Base-by-base conservation (phyloP, 2,329 filamentous ascomycete genomes). In the Sarocladium oryzae region DNA sequence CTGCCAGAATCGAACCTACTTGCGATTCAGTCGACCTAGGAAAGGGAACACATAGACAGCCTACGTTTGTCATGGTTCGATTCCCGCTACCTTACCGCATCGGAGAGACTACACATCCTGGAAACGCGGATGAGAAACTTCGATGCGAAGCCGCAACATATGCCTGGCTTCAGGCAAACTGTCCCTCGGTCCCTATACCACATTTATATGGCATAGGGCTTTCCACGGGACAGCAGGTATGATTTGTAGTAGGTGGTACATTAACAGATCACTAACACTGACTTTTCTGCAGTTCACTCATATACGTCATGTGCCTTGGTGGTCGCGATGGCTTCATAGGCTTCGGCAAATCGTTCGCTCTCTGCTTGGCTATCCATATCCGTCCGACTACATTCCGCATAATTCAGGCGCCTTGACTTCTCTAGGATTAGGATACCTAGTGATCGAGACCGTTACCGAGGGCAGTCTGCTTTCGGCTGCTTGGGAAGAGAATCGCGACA, bases 71-170 rank as follows among this genome's bases (percentile, higher is more conserved):
- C 24, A 53, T 62, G 9, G 53, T 66, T 36, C 59, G 63, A 18
- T 61, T 65, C 48, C 60, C 67, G 48, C 53, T 68, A 53, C 64
- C 64, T 21, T 64, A 64, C 54, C 66, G 66, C 49, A 56, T 69
- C 4, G 70, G 69, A 9, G 71, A 73, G 51, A 52, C 50, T 13
- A 53, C 43, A 20, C 53, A 61, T 51, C 68, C 68, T 11, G 71
- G 69, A 15, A 73, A 68, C 51, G 63, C 61, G 15, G 68, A 75
- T 35, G 69, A 74, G 56, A 73, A 74, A 59, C 23, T 73, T 11
- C 54, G 55, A 10, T 56, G 53, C 24, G 59, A 61, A 50, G 56
- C 54, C 23, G 58, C 55, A 1, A 55, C 56, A 8, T 57, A 60
- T 46, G 49, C 51, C n/a, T 61, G 56, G 58, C 43, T 61, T 50